Conservation (phyloP, 208 protist species). For the Acanthamoeba triangularis region DNA sequence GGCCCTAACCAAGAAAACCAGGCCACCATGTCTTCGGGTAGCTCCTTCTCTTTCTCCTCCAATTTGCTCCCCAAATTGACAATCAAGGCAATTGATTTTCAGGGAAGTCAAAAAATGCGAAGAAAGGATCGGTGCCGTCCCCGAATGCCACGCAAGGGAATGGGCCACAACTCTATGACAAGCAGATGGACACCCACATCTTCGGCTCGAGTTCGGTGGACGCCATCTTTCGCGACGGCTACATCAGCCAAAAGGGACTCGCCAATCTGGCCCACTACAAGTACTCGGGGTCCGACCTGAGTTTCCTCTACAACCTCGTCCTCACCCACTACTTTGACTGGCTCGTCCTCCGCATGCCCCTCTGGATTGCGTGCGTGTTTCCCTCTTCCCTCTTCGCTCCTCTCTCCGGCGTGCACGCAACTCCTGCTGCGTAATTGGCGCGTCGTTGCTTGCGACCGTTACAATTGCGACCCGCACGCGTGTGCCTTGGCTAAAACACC, state of each 20-base stretch:
- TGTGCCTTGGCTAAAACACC: background rate
- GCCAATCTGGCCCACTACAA: constrained; percentile 43
- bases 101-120: too few relatives aligned
- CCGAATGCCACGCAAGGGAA: too few relatives aligned
- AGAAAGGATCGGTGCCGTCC: too few relatives aligned
- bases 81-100: too few relatives aligned
- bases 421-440: too few relatives aligned
- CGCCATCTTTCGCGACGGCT: constrained; percentile 15
- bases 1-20: too few relatives aligned
- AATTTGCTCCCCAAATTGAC: too few relatives aligned
- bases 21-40: too few relatives aligned
- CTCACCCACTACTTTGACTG: constrained; percentile 54
- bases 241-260: constrained; percentile 53
- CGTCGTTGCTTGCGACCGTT: too few relatives aligned
- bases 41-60: too few relatives aligned
- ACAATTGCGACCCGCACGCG: too few relatives aligned
- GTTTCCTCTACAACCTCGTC: constrained; percentile 45
- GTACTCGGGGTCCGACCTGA: constrained; percentile 28
- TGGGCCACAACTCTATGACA: background rate
- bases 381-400: background rate
- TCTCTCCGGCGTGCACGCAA: too few relatives aligned
- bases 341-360: constrained; percentile 27
- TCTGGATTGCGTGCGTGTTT: background rate
- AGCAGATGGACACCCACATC: constrained; percentile 48
- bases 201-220: constrained; percentile 12